Evolutionary conservation across 108 stramenopile genomes (phyloP).

Genomic region (Fistulifera pelliculosa): DNA sequence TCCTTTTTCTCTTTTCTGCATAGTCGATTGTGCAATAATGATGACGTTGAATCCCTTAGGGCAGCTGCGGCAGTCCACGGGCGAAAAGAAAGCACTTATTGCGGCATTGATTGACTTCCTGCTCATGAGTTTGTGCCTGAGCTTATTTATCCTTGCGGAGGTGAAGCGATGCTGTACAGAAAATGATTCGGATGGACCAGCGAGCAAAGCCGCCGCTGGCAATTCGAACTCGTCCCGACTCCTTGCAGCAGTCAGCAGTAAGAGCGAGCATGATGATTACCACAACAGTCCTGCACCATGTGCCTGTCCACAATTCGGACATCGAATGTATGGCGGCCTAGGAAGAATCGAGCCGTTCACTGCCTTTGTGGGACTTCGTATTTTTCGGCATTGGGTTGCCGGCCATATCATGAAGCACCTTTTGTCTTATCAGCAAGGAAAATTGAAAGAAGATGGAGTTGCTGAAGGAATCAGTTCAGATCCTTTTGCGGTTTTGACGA

Average conservation of each 20-base stretch:
- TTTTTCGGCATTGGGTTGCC: constrained; percentile 49
- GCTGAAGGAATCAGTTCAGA: neutral
- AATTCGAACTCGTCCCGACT: too few species aligned
- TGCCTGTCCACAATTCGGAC: constrained; percentile 45
- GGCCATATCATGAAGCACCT: neutral
- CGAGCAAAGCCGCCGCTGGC: too few species aligned
- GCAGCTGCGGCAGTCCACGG: neutral
- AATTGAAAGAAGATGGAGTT: neutral
- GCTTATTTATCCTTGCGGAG: constrained; percentile 55
- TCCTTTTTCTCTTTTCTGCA: constrained; percentile 23
- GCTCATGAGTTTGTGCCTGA: constrained; percentile 35
- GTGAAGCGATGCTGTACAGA: constrained; percentile 45
- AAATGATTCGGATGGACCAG: neutral
- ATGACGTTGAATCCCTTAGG: neutral
- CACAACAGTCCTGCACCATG: constrained; percentile 8
- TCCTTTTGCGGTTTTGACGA: neutral
- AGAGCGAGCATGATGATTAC: neutral
- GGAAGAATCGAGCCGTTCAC: constrained; percentile 74
- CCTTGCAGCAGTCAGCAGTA: too few species aligned
- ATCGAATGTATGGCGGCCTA: constrained; percentile 51
- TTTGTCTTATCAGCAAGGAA: neutral
- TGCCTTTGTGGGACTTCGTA: constrained; percentile 44
- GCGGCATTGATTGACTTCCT: constrained; percentile 42
- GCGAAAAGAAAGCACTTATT: constrained; percentile 1
- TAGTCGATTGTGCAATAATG: constrained; percentile 1